These are phyloP conservation scores for Diatrype stigma DNA, from an alignment of 2,329 filamentous ascomycete species.

Conservation along the genomic window DNA sequence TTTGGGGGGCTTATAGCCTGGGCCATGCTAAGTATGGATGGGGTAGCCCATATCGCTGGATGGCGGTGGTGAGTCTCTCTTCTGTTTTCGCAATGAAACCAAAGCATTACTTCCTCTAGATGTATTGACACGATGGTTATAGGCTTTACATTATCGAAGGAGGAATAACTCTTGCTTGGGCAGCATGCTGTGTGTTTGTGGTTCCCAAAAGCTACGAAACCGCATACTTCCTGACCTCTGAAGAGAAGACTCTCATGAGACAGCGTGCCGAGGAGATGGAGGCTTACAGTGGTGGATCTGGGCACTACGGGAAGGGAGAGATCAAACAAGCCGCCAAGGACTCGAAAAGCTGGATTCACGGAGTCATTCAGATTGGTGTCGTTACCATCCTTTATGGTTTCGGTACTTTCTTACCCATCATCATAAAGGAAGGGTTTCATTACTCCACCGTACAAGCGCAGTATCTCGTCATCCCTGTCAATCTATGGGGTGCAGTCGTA, in stretches of 20 bases:
- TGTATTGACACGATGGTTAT: background rate
- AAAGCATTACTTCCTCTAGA: too few species aligned
- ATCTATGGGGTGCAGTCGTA: constrained; percentile 35
- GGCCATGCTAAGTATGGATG: constrained; percentile 24
- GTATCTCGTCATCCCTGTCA: constrained; percentile 38
- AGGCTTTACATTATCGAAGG: constrained; percentile 22
- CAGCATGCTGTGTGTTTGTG: constrained; percentile 7
- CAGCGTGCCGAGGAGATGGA: constrained; percentile 17
- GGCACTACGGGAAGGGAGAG: constrained; percentile 17
- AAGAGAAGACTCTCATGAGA: constrained; percentile 18
- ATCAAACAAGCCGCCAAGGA: constrained; percentile 20
- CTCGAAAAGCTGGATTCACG: constrained; percentile 23
- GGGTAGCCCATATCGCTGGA: constrained; percentile 17
- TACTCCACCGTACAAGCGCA: constrained; percentile 34
- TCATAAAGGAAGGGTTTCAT: constrained; percentile 34
- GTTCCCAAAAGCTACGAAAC: constrained; percentile 15
- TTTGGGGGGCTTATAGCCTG: constrained; percentile 25
- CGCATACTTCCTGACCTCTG: constrained; percentile 15
- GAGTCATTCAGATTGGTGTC: constrained; percentile 33
- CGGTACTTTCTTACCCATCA: constrained; percentile 37
- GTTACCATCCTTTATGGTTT: constrained; percentile 37
- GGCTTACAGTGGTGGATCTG: constrained; percentile 18
- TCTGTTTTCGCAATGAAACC: too few species aligned
- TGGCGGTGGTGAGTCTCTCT: constrained; percentile 21
- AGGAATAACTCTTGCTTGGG: constrained; percentile 14